Conservation (phyloP, 2,329 filamentous ascomycete species). For the Scedosporium aurantiacum region DNA sequence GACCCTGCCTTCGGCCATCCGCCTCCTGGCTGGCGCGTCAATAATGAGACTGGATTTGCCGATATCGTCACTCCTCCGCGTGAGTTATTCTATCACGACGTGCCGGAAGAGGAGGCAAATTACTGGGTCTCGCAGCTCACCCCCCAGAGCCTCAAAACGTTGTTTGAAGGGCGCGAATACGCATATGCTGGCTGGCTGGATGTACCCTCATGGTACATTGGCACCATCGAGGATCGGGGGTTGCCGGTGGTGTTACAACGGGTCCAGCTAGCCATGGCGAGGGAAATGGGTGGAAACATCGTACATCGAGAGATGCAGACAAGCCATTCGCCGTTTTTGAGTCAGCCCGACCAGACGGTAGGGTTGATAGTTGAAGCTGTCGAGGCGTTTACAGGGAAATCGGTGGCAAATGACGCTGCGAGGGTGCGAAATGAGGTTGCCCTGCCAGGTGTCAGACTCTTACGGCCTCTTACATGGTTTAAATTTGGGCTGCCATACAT, state of each 20-base stretch:
- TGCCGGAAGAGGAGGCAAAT: constrained; percentile 29
- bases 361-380: constrained; percentile 19
- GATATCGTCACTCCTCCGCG: constrained; percentile 24
- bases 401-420: not conserved
- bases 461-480: not conserved
- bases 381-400: not conserved
- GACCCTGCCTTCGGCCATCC: constrained; percentile 28
- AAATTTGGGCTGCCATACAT: not conserved
- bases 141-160: constrained; percentile 28
- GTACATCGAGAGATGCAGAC: constrained; percentile 27
- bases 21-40: constrained; percentile 28
- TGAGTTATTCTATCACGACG: constrained; percentile 39
- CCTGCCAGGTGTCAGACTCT: not conserved
- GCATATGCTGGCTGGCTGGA: constrained; percentile 36
- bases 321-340: constrained; percentile 40
- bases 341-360: constrained; percentile 27
- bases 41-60: constrained; percentile 28
- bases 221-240: constrained; percentile 27
- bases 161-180: constrained; percentile 32
- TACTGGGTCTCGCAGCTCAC: constrained; percentile 29
- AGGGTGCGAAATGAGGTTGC: not conserved
- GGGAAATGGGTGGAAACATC: constrained; percentile 23
- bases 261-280: constrained; percentile 25
- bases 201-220: constrained; percentile 34
- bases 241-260: constrained; percentile 28